Conservation (phyloP, 257 asterid species). For the Solanum piurae region DNA sequence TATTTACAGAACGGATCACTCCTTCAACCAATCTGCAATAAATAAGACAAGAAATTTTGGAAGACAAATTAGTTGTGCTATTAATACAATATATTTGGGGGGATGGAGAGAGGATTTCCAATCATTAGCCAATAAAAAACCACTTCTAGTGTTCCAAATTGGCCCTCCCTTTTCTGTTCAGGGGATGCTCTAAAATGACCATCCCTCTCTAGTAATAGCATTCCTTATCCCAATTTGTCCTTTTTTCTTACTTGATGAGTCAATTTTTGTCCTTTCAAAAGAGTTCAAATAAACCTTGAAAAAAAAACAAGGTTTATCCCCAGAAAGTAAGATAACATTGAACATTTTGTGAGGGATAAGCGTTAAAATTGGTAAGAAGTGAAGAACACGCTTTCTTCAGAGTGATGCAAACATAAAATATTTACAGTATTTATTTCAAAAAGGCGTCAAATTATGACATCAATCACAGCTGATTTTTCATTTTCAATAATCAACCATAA, state of each 20-base stretch:
- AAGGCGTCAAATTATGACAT: neutral
- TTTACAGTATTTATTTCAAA: neutral
- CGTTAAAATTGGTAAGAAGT: neutral
- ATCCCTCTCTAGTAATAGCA: neutral
- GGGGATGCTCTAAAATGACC: neutral
- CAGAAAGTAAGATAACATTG: neutral
- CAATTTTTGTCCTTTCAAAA: neutral
- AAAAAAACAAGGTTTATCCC: neutral
- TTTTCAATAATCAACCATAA: neutral
- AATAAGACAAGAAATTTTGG: neutral
- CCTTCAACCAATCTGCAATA: slow-evolving; percentile 83
- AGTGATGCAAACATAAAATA: neutral
- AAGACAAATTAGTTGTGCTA: neutral
- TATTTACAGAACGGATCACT: slow-evolving; percentile 73
- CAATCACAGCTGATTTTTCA: neutral
- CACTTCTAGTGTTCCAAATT: neutral
- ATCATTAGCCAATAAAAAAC: neutral
- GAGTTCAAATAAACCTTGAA: neutral
- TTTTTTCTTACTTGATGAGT: neutral
- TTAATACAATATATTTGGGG: neutral
- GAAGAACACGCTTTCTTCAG: neutral
- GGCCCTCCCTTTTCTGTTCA: neutral
- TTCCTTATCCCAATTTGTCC: neutral
- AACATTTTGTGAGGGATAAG: neutral
- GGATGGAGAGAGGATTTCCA: neutral